Conservation (phyloP, 2,329 filamentous ascomycete genomes). For the Fonsecaea pugnacius region DNA sequence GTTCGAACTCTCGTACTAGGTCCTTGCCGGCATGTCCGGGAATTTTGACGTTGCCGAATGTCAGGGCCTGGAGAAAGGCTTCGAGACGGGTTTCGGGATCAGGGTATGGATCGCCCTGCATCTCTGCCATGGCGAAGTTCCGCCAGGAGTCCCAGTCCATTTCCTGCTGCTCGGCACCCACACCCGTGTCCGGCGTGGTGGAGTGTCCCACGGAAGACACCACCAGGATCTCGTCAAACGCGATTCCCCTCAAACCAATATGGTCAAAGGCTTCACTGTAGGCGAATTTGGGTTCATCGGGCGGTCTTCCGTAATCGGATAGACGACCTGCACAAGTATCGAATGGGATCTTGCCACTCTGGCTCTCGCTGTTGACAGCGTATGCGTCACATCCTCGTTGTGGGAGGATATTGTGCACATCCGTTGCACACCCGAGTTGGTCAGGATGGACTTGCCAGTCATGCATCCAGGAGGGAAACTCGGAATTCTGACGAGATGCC, state of each 20-base stretch:
- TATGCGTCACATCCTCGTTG: background rate
- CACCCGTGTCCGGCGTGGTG: background rate
- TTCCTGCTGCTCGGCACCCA: background rate
- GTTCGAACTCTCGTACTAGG: background rate
- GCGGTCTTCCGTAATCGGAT: background rate
- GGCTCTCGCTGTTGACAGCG: background rate
- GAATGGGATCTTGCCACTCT: background rate
- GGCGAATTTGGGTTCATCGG: background rate
- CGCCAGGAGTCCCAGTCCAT: background rate
- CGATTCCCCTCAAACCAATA: background rate
- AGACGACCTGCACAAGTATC: background rate
- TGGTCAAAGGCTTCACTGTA: background rate
- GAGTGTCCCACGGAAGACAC: background rate
- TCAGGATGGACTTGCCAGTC: constrained; percentile 1
- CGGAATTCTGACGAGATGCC: background rate
- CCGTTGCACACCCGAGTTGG: background rate
- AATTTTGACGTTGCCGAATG: background rate
- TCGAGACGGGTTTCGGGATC: background rate
- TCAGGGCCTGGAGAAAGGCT: background rate
- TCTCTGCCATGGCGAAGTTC: background rate
- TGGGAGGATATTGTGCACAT: background rate
- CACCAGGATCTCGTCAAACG: background rate
- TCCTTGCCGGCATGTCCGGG: background rate
- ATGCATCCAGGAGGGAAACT: background rate
- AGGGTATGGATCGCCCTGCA: background rate